Percentiles rank a stretch among this genome's conserved stretches.
Evolutionary conservation across 768 basidiomycete genomes (phyloP).

Genomic region (Antrodiella citrinella): DNA sequence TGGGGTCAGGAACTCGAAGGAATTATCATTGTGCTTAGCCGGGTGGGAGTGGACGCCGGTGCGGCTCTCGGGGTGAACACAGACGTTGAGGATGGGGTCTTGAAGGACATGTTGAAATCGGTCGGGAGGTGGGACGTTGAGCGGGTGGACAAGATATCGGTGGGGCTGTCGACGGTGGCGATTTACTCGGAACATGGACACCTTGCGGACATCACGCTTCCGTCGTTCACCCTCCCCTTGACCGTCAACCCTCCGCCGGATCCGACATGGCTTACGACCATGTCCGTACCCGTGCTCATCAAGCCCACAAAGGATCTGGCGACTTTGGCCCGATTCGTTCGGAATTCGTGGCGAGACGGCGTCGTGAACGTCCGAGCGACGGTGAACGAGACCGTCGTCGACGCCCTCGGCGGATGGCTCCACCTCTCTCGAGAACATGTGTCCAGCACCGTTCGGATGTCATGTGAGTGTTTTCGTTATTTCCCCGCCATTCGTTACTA

Average conservation of each 20-base stretch:
- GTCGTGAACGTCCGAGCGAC: constrained; percentile 35
- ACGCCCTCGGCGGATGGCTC: constrained; percentile 51
- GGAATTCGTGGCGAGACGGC: constrained; percentile 52
- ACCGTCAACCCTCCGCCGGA: constrained; percentile 44
- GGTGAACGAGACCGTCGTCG: constrained; percentile 35
- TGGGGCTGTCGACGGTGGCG: constrained; percentile 42
- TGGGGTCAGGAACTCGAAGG: no score
- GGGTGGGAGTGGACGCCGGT: constrained; percentile 64
- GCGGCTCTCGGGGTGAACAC: constrained; percentile 47
- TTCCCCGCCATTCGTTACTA: constrained; percentile 2
- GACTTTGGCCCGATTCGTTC: constrained; percentile 40
- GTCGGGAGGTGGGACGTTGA: constrained; percentile 63
- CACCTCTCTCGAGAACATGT: constrained; percentile 36
- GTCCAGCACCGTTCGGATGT: constrained; percentile 37
- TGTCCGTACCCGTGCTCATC: constrained; percentile 44
- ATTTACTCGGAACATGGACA: constrained; percentile 38
- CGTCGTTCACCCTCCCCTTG: constrained; percentile 49
- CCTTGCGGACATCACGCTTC: constrained; percentile 40
- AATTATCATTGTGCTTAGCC: constrained; percentile 44
- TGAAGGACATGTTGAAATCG: constrained; percentile 50
- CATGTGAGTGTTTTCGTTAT: constrained; percentile 35
- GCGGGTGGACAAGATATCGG: constrained; percentile 45
- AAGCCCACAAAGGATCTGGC: constrained; percentile 45
- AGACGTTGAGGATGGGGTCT: constrained; percentile 33
- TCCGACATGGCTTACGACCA: constrained; percentile 46